Base-by-base conservation (phyloP, 2,329 filamentous ascomycete genomes). In the Ploettnerulaceae sp. region DNA sequence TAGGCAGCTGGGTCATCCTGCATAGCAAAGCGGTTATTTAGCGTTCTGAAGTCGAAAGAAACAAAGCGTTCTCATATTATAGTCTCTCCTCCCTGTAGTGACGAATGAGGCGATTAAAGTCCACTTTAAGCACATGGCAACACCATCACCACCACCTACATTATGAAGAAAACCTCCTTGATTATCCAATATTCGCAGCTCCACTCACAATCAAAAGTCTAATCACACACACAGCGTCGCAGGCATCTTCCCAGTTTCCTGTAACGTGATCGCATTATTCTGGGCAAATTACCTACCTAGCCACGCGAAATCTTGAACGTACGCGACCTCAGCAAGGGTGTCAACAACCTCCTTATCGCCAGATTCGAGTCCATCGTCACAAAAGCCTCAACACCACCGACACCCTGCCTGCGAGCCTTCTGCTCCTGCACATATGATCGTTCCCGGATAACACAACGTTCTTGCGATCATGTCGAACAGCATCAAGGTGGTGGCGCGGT, bases 401-500 rank as follows among this genome's bases (percentile, higher is more conserved):
- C 24, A 34, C 53, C 38, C 46, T 26, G 44, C 48, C 45, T 32
- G 45, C 39, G 34, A 47, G 47, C 40, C 39, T n/a, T 40, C 46
- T 22, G 46, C 29, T 51, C 26, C 21, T 45, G 51, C 54, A 56
- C 60, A 54, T 59, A 61, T 63, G 60, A 59, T 56, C 49, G 51
- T 54, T 52, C 54, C 52, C 29, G 47, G 57, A 57, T 61, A 58
- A 47, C 32, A 54, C 25, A 45, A 37, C 33, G 45, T 40, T 47
- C 45, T 54, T 47, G 58, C 61, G 52, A 64, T 59, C 59, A 65
- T 65, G 62, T 62, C 57, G 68, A 63, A 81, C 65, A 82, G 74
- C 64, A 84, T 85, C 74, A 84, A 79, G 87, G 93, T 98, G 67
- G 90, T 98, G 68, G 91, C 91, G 74, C 88, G 93, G 64, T 98